A percentile compares a stretch with the other conserved stretches of the same genome.
These are phyloP conservation scores for Zygosaccharomyces sapae DNA, from an alignment of 1,139 yeast genomes.

Conservation along the genomic window DNA sequence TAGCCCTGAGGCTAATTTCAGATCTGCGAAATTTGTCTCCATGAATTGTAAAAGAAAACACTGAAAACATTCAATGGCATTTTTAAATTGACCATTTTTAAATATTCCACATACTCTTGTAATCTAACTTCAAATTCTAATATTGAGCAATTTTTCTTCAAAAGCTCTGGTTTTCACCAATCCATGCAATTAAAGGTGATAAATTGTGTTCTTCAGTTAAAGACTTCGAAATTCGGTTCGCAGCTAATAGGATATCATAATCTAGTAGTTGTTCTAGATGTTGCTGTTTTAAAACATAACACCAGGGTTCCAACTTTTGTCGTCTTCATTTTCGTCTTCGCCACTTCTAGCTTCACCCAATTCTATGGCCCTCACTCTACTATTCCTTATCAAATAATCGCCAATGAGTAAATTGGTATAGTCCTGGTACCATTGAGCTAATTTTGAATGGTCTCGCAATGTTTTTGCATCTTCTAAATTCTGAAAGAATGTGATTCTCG, in stretches of 20 bases:
- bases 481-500: constrained; percentile 43
- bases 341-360: not conserved
- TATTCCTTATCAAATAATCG: constrained; percentile 53
- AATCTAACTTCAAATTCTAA: constrained; percentile 75
- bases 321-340: constrained; percentile 3
- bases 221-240: constrained; percentile 47
- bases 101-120: constrained; percentile 66
- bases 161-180: constrained; percentile 61
- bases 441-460: constrained; percentile 37
- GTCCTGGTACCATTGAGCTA: constrained; percentile 56
- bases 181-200: constrained; percentile 62
- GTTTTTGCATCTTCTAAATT: constrained; percentile 36
- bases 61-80: constrained; percentile 60
- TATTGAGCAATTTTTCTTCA: constrained; percentile 47
- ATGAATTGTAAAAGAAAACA: constrained; percentile 44
- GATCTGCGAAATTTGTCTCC: constrained; percentile 39
- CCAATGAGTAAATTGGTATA: constrained; percentile 56
- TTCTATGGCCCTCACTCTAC: constrained; percentile 9
- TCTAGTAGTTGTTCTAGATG: constrained; percentile 50
- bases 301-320: constrained; percentile 40
- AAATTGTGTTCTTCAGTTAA: constrained; percentile 45
- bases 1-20: constrained; percentile 45
- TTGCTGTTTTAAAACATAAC: constrained; percentile 42
- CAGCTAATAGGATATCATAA: constrained; percentile 52
- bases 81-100: constrained; percentile 49